These are phyloP conservation scores for Colletotrichum camelliae DNA, from an alignment of 2,329 filamentous ascomycete genomes.

Conservation along the genomic window DNA sequence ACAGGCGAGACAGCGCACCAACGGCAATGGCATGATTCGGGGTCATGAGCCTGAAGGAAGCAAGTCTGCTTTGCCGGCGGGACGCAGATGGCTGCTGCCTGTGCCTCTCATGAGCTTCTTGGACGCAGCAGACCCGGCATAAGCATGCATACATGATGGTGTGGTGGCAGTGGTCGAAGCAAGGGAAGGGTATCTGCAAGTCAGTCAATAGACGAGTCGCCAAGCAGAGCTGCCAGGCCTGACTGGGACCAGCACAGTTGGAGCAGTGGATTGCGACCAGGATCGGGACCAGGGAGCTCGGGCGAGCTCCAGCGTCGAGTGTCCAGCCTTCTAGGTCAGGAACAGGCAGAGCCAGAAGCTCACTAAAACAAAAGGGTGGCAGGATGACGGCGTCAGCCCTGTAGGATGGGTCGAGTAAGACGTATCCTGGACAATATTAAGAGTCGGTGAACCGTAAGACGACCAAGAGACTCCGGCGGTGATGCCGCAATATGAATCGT, in stretches of 20 bases:
- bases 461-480: not conserved
- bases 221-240: constrained; percentile 9
- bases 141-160: constrained; percentile 11
- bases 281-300: not conserved
- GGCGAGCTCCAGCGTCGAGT: not conserved
- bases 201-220: constrained; percentile 19
- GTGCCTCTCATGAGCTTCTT: not conserved
- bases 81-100: not conserved
- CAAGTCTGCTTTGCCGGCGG: not conserved
- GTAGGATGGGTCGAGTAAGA: constrained; percentile 3
- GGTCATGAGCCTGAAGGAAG: not conserved
- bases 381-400: constrained; percentile 11
- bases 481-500: not conserved
- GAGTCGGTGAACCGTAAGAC: not conserved
- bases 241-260: constrained; percentile 17
- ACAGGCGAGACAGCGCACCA: not conserved
- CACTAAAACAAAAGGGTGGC: not conserved
- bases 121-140: not conserved
- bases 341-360: not conserved
- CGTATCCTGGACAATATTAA: not conserved
- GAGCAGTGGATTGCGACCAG: not conserved
- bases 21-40: not conserved
- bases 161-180: constrained; percentile 20
- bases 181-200: constrained; percentile 14
- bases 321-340: not conserved